phyloP scores from a whole-genome alignment of 495 filamentous ascomycete species.

The Acidiella bohemica region DNA sequence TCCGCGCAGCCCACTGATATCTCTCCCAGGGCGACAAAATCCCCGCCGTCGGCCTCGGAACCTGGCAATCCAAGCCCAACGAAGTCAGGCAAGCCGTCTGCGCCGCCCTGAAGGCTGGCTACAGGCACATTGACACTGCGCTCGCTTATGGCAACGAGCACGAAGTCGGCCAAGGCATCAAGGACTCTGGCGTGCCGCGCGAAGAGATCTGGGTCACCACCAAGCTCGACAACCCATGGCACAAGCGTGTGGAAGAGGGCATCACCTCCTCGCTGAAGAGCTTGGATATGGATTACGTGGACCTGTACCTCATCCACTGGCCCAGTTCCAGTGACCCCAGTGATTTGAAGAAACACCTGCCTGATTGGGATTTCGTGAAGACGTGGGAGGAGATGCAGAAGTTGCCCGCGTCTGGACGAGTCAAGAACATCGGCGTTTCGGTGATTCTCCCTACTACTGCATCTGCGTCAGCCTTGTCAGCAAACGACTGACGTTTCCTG shows the following conservation, averaged over 20 bases:
- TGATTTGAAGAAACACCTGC: constrained; percentile 42
- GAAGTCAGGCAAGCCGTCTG: constrained; percentile 59
- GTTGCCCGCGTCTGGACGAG: constrained; percentile 63
- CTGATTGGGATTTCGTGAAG: constrained; percentile 69
- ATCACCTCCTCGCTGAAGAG: constrained; percentile 55
- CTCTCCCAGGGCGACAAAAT: constrained; percentile 46
- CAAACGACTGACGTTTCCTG: no score
- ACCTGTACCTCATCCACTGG: constrained; percentile 83
- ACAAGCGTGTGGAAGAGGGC: constrained; percentile 55
- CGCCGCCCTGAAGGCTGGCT: constrained; percentile 59
- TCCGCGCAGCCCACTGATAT: not conserved
- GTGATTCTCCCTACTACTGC: no score
- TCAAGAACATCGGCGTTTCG: constrained; percentile 45
- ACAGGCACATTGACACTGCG: constrained; percentile 63
- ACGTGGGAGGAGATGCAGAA: constrained; percentile 74
- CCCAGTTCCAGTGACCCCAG: constrained; percentile 49
- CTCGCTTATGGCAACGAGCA: constrained; percentile 73
- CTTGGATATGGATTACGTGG: constrained; percentile 63
- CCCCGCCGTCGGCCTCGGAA: constrained; percentile 69
- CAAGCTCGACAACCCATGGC: constrained; percentile 75
- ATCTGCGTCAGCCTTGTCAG: no score
- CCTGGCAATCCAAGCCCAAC: constrained; percentile 55
- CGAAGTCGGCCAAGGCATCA: constrained; percentile 68
- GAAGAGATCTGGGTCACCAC: constrained; percentile 77
- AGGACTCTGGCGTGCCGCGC: constrained; percentile 65